Conservation (phyloP, 2,329 filamentous ascomycete genomes). For the Trichoderma sp. region DNA sequence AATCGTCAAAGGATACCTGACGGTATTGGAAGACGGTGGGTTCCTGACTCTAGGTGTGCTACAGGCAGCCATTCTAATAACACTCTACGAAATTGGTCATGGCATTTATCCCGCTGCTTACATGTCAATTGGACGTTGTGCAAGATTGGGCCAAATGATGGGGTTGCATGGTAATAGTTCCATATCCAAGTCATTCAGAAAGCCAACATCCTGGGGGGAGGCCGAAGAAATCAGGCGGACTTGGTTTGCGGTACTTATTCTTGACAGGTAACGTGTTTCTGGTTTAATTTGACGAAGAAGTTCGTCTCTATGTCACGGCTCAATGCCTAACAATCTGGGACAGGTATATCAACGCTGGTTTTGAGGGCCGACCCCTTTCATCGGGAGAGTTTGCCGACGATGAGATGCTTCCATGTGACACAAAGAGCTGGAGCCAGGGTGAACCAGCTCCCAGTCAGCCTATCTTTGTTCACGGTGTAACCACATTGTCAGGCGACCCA, state of each 20-base stretch:
- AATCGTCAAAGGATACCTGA: not conserved
- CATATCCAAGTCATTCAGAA: not conserved
- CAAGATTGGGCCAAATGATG: not conserved
- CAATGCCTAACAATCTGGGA: not conserved
- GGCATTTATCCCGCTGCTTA: not conserved
- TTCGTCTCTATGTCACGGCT: not conserved
- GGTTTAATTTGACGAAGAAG: not conserved
- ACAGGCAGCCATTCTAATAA: not conserved
- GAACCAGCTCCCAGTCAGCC: not conserved
- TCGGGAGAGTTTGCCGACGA: not conserved
- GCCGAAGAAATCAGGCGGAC: not conserved
- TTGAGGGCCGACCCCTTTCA: not conserved
- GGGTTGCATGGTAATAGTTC: not conserved
- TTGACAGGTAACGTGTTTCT: not conserved
- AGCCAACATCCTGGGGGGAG: not conserved
- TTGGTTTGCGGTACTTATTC: not conserved
- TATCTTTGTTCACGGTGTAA: not conserved
- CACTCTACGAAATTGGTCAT: not conserved
- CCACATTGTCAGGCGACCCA: not conserved
- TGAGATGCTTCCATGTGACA: not conserved
- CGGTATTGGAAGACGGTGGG: not conserved
- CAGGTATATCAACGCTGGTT: not conserved
- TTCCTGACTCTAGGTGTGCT: not conserved
- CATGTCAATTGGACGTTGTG: not conserved
- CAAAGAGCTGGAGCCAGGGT: not conserved